These are phyloP conservation scores for Picea mariana DNA, from an alignment of 83 land plant species.

Conservation along the genomic window DNA sequence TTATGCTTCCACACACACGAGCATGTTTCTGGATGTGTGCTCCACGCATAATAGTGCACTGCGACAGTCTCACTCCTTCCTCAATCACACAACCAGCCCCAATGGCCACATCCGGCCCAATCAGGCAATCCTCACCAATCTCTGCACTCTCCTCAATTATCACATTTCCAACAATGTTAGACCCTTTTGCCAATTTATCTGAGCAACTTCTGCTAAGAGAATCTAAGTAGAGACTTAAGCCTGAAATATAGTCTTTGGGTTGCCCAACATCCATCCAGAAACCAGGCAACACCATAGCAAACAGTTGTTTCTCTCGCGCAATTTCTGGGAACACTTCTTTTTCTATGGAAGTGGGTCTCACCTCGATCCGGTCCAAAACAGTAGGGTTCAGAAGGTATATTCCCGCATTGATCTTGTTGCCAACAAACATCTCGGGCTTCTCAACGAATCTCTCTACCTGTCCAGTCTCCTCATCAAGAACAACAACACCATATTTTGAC, in stretches of 20 bases:
- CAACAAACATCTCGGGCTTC: slow-evolving; percentile 84
- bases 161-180: slow-evolving; percentile 77
- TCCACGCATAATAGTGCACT: slow-evolving; percentile 96
- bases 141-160: slow-evolving; percentile 69
- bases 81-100: slow-evolving; percentile 92
- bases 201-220: slow-evolving; percentile 67
- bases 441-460: slow-evolving; percentile 85
- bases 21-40: slow-evolving; percentile 87
- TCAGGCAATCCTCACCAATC: slow-evolving; percentile 89
- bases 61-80: slow-evolving; percentile 84
- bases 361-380: slow-evolving; percentile 62
- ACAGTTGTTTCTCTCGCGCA: slow-evolving; percentile 68
- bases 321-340: slow-evolving; percentile 89
- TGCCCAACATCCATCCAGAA: slow-evolving; percentile 96
- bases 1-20: slow-evolving; percentile 63
- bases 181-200: slow-evolving; percentile 54
- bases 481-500: slow-evolving; percentile 95
- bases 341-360: slow-evolving; percentile 87
- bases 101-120: slow-evolving; percentile 93
- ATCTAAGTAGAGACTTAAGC: slow-evolving; percentile 80
- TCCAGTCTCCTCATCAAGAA: slow-evolving; percentile 80
- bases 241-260: slow-evolving; percentile 90
- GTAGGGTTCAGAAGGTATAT: slow-evolving; percentile 79
- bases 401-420: slow-evolving; percentile 96
- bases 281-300: slow-evolving; percentile 90